Percentiles rank a stretch among this genome's conserved stretches.
These are phyloP conservation scores for Rhodotorula paludigena DNA, from an alignment of 768 basidiomycete species.

Conservation along the genomic window DNA sequence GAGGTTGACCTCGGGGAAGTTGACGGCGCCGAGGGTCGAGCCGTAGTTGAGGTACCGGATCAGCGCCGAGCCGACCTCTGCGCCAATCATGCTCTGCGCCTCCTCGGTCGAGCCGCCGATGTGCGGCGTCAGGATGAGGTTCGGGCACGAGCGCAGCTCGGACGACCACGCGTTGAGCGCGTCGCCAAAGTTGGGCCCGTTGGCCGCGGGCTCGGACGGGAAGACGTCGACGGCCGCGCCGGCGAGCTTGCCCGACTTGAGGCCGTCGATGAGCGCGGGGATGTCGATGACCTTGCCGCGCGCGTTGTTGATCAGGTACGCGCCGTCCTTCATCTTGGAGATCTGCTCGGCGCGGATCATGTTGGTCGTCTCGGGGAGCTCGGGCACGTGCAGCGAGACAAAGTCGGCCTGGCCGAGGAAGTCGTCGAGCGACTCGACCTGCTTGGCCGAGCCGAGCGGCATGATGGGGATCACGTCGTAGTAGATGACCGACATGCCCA, in stretches of 20 bases:
- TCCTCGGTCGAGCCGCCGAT: constrained; percentile 99
- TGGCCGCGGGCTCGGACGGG: constrained; percentile 85
- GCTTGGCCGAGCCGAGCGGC: constrained; percentile 90
- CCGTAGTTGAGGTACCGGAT: constrained; percentile 88
- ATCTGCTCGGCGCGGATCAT: constrained; percentile 78
- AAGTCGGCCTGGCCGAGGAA: constrained; percentile 81
- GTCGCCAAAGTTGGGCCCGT: constrained; percentile 81
- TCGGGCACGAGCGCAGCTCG: constrained; percentile 67
- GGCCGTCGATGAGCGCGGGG: constrained; percentile 72
- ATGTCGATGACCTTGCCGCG: constrained; percentile 94
- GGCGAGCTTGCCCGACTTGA: constrained; percentile 81
- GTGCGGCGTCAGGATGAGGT: constrained; percentile 95
- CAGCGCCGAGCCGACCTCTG: constrained; percentile 81
- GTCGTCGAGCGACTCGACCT: constrained; percentile 70
- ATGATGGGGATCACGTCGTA: constrained; percentile 93
- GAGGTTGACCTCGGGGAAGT: constrained; percentile 97
- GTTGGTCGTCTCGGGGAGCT: constrained; percentile 89
- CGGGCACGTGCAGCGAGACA: constrained; percentile 92
- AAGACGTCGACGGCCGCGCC: constrained; percentile 91
- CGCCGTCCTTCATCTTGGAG: constrained; percentile 83
- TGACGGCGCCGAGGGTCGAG: constrained; percentile 84
- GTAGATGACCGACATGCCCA: constrained; percentile 93
- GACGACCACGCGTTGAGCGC: constrained; percentile 78
- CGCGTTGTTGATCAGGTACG: constrained; percentile 97
- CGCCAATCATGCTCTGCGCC: constrained; percentile 93